Conservation (phyloP, 176 grass and related monocot genomes). For the Musa itinerans region DNA sequence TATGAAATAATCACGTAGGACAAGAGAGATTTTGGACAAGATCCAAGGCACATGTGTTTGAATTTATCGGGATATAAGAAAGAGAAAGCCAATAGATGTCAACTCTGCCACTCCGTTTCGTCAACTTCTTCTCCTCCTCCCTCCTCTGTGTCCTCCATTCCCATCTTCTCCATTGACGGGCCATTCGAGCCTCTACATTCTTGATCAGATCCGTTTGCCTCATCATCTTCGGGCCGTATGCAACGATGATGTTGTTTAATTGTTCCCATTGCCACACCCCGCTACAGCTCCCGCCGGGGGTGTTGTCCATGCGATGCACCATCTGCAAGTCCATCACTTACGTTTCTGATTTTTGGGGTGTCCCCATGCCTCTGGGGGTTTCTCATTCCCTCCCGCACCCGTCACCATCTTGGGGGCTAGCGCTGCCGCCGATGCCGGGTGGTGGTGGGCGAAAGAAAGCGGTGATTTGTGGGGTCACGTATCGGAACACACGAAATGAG, state of each 20-base stretch:
- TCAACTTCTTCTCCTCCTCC: background rate
- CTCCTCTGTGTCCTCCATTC: background rate
- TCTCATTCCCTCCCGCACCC: background rate
- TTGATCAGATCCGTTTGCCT: background rate
- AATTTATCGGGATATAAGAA: background rate
- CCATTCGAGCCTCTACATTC: background rate
- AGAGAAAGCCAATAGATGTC: background rate
- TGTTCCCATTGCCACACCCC: conserved; percentile 80
- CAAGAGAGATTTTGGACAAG: too few species aligned
- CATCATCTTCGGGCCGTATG: background rate
- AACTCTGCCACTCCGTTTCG: background rate
- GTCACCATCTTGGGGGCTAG: conserved; percentile 26
- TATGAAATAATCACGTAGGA: too few species aligned
- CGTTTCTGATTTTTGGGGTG: conserved; percentile 34
- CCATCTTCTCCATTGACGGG: background rate
- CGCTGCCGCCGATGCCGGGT: conserved; percentile 27
- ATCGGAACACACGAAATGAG: conserved; percentile 63
- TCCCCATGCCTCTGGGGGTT: background rate
- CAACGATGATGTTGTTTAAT: conserved; percentile 65
- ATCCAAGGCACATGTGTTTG: too few species aligned
- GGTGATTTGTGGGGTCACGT: conserved; percentile 84
- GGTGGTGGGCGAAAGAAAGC: conserved; percentile 56
- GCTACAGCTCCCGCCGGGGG: conserved; percentile 77
- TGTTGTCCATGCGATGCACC: conserved; percentile 65
- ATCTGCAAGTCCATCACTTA: conserved; percentile 64